phyloP scores from a whole-genome alignment of 2,329 filamentous ascomycete genomes.

The Lasiodiplodia hormozganensis region DNA sequence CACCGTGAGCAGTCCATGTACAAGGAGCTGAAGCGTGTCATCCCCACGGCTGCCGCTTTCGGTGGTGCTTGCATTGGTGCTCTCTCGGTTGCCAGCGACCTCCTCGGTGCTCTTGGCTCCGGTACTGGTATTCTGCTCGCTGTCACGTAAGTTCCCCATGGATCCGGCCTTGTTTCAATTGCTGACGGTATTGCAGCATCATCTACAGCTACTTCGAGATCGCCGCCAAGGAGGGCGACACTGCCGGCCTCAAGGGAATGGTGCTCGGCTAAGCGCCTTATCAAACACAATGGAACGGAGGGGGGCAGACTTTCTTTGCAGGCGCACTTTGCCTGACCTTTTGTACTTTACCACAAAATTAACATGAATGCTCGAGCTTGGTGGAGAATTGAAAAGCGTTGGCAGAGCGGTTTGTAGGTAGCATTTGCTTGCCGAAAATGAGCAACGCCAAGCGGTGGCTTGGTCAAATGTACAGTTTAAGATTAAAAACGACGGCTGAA shows the following conservation, averaged over 20 bases:
- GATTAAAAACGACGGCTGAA: conserved; percentile 14
- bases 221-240: conserved; percentile 96
- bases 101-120: conserved; percentile 93
- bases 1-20: conserved; percentile 99
- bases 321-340: conserved; percentile 7
- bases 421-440: not conserved
- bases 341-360: conserved; percentile 28
- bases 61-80: conserved; percentile 99
- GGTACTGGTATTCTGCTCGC: conserved; percentile 98
- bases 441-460: conserved; percentile 4
- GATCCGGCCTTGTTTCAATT: not conserved
- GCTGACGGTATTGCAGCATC: conserved; percentile 67
- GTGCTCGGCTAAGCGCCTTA: conserved; percentile 57
- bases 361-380: conserved; percentile 12
- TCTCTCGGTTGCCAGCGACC: conserved; percentile 92
- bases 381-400: conserved; percentile 19
- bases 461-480: conserved; percentile 22
- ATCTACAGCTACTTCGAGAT: conserved; percentile 99
- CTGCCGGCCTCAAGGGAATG: conserved; percentile 76
- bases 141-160: conserved; percentile 79
- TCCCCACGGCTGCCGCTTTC: conserved; percentile 96
- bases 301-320: conserved; percentile 5
- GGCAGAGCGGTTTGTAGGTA: conserved; percentile 21
- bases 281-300: not conserved
- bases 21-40: conserved; percentile 99